Percentiles rank a stretch among this genome's conserved stretches.
phyloP scores from a whole-genome alignment of 768 basidiomycete genomes.

The Hortiboletus flavorubellus region DNA sequence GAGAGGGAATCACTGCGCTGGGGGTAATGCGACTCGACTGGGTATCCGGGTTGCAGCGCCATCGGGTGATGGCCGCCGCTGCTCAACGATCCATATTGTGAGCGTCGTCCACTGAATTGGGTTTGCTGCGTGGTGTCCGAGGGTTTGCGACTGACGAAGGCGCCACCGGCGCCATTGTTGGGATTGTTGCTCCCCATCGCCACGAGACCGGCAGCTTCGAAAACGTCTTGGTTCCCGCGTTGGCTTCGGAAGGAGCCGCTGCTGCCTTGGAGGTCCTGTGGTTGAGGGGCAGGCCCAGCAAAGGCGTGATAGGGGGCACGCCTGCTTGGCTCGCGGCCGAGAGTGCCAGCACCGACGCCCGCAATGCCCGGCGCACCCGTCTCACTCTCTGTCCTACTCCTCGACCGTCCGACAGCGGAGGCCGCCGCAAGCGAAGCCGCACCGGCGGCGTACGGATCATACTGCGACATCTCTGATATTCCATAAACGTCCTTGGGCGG shows the following conservation, averaged over 20 bases:
- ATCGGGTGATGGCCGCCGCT: slow-evolving; percentile 13
- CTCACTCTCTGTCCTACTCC: slow-evolving; percentile 30
- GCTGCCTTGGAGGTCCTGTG: slow-evolving; percentile 14
- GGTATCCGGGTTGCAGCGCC: slow-evolving; percentile 25
- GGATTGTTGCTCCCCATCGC: not conserved
- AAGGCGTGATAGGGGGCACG: slow-evolving; percentile 39
- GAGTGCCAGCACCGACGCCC: slow-evolving; percentile 33
- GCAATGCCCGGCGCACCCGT: slow-evolving; percentile 40
- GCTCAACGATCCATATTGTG: slow-evolving; percentile 21
- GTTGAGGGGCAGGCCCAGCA: slow-evolving; percentile 30
- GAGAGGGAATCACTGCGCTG: slow-evolving; percentile 18
- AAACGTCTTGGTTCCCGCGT: slow-evolving; percentile 25
- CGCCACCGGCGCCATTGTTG: not conserved
- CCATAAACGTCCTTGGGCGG: slow-evolving; percentile 43
- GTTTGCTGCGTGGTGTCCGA: slow-evolving; percentile 28
- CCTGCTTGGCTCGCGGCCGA: slow-evolving; percentile 27
- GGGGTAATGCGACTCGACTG: slow-evolving; percentile 24
- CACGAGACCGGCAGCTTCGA: slow-evolving; percentile 28
- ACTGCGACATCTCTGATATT: slow-evolving; percentile 47
- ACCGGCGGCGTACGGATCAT: slow-evolving; percentile 34
- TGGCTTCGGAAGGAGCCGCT: slow-evolving; percentile 16
- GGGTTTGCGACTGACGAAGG: slow-evolving; percentile 21
- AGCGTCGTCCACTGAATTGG: slow-evolving; percentile 18
- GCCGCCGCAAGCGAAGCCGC: slow-evolving; percentile 18
- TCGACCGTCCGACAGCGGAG: slow-evolving; percentile 19